A percentile compares a stretch with the other conserved stretches of the same genome.
phyloP scores from a whole-genome alignment of 2,329 filamentous ascomycete species.

The Arachnomyces sp. region DNA sequence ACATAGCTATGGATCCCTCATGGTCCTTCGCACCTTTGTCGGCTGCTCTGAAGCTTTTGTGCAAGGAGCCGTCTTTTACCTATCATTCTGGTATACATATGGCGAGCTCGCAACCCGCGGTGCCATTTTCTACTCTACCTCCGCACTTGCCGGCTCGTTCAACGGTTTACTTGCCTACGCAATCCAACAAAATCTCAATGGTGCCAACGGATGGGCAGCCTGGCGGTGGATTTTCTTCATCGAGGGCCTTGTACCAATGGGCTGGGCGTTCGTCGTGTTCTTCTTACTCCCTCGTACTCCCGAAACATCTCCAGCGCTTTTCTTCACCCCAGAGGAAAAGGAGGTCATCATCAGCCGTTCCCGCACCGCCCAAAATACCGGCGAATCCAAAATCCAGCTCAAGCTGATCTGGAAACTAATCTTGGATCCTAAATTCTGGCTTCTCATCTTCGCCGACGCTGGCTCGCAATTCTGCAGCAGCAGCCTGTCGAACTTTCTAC shows the following conservation, averaged over 20 bases:
- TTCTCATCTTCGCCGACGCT: constrained; percentile 6
- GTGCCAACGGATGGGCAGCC: constrained; percentile 2
- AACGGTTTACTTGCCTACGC: constrained; percentile 15
- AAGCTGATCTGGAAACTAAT: constrained; percentile 6
- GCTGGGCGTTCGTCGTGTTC: constrained; percentile 45
- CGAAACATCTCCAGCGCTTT: constrained; percentile 24
- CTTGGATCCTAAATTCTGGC: constrained; percentile 12
- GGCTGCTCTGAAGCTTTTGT: constrained; percentile 9
- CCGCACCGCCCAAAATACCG: constrained; percentile 7
- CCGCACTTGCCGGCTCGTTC: constrained; percentile 13
- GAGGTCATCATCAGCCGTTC: constrained; percentile 5
- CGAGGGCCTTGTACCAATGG: constrained; percentile 41
- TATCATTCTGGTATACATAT: constrained; percentile 16
- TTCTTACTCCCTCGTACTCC: constrained; percentile 63
- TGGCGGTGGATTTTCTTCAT: constrained; percentile 38
- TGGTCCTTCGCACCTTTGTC: constrained; percentile 11
- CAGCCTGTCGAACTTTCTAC: constrained; percentile 10
- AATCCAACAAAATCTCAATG: constrained; percentile 8
- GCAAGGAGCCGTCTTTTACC: constrained; percentile 9
- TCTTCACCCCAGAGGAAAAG: constrained; percentile 8
- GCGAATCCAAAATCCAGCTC: constrained; percentile 10
- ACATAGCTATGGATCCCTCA: constrained; percentile 6
- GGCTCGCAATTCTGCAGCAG: constrained; percentile 8
- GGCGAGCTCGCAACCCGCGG: constrained; percentile 14
- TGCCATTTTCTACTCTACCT: constrained; percentile 12